phyloP scores from a whole-genome alignment of 2,329 filamentous ascomycete genomes.

The Plectosphaerella plurivora region DNA sequence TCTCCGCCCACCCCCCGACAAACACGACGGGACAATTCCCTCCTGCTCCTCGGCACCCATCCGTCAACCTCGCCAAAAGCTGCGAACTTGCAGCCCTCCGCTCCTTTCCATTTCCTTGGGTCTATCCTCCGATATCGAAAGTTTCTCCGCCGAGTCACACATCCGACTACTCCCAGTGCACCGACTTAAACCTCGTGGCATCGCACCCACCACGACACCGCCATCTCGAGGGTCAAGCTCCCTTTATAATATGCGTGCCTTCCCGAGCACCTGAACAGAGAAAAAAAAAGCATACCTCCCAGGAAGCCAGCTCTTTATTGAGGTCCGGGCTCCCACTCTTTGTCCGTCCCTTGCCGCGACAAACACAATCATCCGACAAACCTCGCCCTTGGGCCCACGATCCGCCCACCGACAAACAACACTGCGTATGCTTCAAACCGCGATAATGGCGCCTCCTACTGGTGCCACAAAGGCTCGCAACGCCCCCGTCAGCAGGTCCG shows the following conservation, averaged over 20 bases:
- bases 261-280: too few species aligned
- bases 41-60: too few species aligned
- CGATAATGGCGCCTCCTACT: constrained; percentile 27
- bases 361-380: too few species aligned
- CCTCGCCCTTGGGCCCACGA: too few species aligned
- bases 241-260: too few species aligned
- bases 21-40: too few species aligned
- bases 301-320: background rate
- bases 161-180: background rate
- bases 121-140: background rate
- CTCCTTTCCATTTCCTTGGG: background rate
- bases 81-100: background rate
- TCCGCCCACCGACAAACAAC: constrained; percentile 5
- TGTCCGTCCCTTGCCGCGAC: too few species aligned
- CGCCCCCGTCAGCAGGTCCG: constrained; percentile 17
- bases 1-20: background rate
- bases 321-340: background rate
- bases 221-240: too few species aligned
- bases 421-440: constrained; percentile 13
- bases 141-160: background rate
- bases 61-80: too few species aligned
- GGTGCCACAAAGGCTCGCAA: constrained; percentile 26
- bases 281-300: too few species aligned
- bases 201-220: too few species aligned
- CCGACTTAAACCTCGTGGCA: too few species aligned